Evolutionary conservation across 2,329 filamentous ascomycete species (phyloP).

Genomic region (Fusarium sp.): DNA sequence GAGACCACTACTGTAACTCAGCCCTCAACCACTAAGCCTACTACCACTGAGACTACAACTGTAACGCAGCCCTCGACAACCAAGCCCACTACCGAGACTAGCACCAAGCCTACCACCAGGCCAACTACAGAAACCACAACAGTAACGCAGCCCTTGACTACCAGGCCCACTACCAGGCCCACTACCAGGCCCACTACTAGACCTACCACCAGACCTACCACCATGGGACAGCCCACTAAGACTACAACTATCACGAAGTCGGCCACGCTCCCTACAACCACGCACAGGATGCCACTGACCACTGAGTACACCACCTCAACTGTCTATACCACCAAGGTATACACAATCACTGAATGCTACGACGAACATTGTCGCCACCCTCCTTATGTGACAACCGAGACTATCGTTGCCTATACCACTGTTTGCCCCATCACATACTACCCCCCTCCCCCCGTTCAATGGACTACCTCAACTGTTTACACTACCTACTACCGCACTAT

Average conservation of each 20-base stretch:
- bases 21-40: neutral
- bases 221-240: neutral
- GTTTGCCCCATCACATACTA: neutral
- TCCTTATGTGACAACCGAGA: slow-evolving; percentile 24
- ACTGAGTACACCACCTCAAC: slow-evolving; percentile 9
- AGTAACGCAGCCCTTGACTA: too few relatives aligned
- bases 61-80: neutral
- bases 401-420: slow-evolving; percentile 16
- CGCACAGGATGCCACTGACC: neutral
- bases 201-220: neutral
- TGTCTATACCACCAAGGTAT: slow-evolving; percentile 23
- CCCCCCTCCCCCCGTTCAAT: slow-evolving; percentile 2
- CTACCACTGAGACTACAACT: neutral
- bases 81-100: neutral
- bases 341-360: slow-evolving; percentile 23
- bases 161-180: neutral
- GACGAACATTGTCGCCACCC: neutral
- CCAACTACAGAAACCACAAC: too few relatives aligned
- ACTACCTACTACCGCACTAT: slow-evolving; percentile 33
- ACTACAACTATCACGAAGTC: neutral
- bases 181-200: neutral
- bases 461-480: slow-evolving; percentile 25
- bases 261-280: neutral
- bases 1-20: too few relatives aligned
- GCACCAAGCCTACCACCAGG: neutral